Conservation (phyloP, 345 rosid genomes). For the Brassica nigra region DNA sequence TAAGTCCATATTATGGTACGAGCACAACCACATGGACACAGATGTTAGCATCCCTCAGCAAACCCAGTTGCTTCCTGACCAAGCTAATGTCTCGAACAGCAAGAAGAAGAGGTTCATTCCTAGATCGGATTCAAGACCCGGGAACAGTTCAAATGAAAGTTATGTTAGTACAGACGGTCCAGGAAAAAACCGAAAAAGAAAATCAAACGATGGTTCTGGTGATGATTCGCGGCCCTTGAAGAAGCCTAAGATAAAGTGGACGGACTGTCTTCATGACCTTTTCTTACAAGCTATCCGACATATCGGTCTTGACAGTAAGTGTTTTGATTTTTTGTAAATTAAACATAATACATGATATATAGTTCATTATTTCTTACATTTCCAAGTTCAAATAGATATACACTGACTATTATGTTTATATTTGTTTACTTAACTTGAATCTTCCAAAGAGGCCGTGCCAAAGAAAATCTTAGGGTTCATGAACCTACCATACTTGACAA, state of each 20-base stretch:
- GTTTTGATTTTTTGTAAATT: neutral
- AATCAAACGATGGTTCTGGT: neutral
- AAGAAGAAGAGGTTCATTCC: constrained; percentile 25
- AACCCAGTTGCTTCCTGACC: constrained; percentile 16
- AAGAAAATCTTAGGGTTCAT: constrained; percentile 71
- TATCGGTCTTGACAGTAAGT: constrained; percentile 70
- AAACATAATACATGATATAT: neutral
- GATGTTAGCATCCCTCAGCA: constrained; percentile 25
- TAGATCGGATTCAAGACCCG: constrained; percentile 11
- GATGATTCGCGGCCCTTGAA: constrained; percentile 33
- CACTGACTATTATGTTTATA: neutral
- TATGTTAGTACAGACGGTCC: constrained; percentile 16
- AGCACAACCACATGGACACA: constrained; percentile 6
- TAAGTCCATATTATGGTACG: constrained; percentile 29
- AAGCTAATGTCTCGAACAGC: neutral
- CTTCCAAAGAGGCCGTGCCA: constrained; percentile 70
- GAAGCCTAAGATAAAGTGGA: constrained; percentile 66
- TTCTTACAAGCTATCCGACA: constrained; percentile 64
- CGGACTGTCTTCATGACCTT: constrained; percentile 56
- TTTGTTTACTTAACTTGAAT: constrained; percentile 14
- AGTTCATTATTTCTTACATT: neutral
- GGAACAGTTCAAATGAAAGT: neutral
- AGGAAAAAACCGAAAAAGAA: constrained; percentile 24
- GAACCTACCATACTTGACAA: constrained; percentile 62
- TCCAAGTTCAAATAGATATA: neutral